phyloP scores from a whole-genome alignment of 2,329 filamentous ascomycete genomes.

The Colletotrichum costaricense region DNA sequence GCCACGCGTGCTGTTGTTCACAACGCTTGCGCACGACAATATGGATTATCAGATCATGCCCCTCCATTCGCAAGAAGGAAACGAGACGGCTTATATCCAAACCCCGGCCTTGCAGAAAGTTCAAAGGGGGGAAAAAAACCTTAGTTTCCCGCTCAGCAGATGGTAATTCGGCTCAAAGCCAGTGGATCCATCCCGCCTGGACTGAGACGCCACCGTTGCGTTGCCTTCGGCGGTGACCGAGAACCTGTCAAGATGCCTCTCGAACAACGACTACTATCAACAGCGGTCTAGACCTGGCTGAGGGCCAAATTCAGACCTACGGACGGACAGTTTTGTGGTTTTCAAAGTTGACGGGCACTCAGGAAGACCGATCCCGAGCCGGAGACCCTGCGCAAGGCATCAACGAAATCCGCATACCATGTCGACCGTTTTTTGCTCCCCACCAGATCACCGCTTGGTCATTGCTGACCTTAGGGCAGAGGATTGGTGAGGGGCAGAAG shows the following conservation, averaged over 20 bases:
- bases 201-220: slow-evolving; percentile 16
- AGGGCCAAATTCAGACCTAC: background rate
- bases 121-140: background rate
- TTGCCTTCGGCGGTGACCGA: background rate
- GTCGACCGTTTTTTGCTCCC: slow-evolving; percentile 1
- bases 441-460: slow-evolving; percentile 12
- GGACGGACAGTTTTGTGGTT: background rate
- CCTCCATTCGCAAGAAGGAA: background rate
- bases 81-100: background rate
- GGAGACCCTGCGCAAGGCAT: background rate
- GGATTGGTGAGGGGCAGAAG: background rate
- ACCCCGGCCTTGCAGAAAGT: background rate
- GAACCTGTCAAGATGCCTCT: slow-evolving; percentile 9
- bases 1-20: background rate
- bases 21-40: background rate
- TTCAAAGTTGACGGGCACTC: background rate
- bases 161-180: slow-evolving; percentile 12
- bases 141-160: slow-evolving; percentile 25
- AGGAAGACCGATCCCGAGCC: background rate
- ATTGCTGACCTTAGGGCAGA: slow-evolving; percentile 15
- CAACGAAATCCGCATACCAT: background rate
- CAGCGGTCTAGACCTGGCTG: background rate
- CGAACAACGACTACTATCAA: background rate
- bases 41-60: slow-evolving; percentile 1
- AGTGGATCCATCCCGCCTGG: slow-evolving; percentile 10